Percentiles rank a stretch among this genome's conserved stretches.
These are phyloP conservation scores for Lachnellula occidentalis DNA, from an alignment of 2,329 filamentous ascomycete genomes.

Conservation along the genomic window DNA sequence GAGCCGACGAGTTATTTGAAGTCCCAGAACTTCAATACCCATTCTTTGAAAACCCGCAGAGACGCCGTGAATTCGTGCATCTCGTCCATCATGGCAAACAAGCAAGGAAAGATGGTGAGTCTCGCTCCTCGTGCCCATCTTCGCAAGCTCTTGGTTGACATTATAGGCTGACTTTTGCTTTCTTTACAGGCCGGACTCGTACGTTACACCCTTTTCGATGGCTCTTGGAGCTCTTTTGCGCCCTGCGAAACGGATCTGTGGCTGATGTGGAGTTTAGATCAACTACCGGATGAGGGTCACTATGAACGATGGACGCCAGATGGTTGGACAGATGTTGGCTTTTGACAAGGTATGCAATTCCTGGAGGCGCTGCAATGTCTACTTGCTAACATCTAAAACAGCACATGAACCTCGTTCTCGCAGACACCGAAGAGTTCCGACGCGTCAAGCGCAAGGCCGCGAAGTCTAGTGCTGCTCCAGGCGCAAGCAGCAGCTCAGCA, in stretches of 20 bases:
- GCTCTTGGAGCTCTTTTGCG: conserved; percentile 32
- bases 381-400: conserved; percentile 34
- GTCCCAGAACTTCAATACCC: conserved; percentile 28
- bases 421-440: conserved; percentile 97
- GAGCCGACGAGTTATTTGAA: conserved; percentile 30
- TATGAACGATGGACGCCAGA: conserved; percentile 88
- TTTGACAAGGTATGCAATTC: conserved; percentile 78
- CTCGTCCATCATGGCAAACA: conserved; percentile 66
- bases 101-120: conserved; percentile 99
- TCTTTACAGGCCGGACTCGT: conserved; percentile 63
- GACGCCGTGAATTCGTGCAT: conserved; percentile 34
- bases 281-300: conserved; percentile 99
- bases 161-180: conserved; percentile 52
- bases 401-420: conserved; percentile 99
- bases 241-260: conserved; percentile 2
- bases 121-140: conserved; percentile 30
- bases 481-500: conserved; percentile 51
- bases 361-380: background rate
- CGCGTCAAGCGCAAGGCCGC: conserved; percentile 79
- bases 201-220: conserved; percentile 38
- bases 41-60: conserved; percentile 32
- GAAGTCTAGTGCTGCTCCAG: conserved; percentile 55
- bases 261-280: conserved; percentile 56
- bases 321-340: conserved; percentile 96
- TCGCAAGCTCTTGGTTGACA: conserved; percentile 45